phyloP scores from a whole-genome alignment of 1,284 basidiomycete species.

The Trichosporon sp. region DNA sequence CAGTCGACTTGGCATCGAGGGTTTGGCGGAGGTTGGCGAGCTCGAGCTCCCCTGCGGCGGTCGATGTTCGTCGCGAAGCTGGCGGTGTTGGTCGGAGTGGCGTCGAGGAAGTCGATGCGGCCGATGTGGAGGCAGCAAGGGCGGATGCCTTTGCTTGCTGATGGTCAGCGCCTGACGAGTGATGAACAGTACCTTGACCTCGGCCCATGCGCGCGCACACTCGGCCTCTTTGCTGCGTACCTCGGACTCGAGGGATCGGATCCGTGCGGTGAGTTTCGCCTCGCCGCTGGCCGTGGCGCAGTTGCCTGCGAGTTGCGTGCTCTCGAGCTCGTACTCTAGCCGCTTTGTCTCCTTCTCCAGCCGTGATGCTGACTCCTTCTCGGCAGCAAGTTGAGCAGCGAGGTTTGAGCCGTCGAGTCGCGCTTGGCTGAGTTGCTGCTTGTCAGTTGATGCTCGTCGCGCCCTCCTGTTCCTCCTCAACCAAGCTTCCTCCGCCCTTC shows the following conservation, averaged over 20 bases:
- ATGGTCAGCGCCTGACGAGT: neutral
- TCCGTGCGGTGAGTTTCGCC: conserved; percentile 19
- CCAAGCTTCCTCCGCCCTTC: no score
- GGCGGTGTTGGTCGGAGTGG: neutral
- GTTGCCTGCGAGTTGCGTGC: neutral
- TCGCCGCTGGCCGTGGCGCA: conserved; percentile 10
- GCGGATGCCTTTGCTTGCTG: neutral
- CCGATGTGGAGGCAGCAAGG: neutral
- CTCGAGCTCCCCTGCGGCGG: conserved; percentile 9
- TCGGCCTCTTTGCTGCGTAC: conserved; percentile 25
- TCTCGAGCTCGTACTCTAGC: conserved; percentile 31
- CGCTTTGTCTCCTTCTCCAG: conserved; percentile 35
- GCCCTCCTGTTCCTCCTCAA: no score
- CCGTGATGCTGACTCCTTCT: conserved; percentile 27
- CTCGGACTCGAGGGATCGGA: conserved; percentile 31
- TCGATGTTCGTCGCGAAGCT: neutral
- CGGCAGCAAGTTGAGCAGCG: conserved; percentile 28
- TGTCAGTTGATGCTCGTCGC: no score
- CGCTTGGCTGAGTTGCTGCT: conserved; percentile 33
- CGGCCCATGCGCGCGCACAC: conserved; percentile 17
- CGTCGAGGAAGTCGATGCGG: neutral
- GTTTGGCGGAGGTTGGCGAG: conserved; percentile 8
- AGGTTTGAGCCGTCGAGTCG: conserved; percentile 38
- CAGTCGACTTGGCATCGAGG: neutral
- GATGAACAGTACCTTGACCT: conserved; percentile 21